Evolutionary conservation across 2,329 filamentous ascomycete species (phyloP), one percentile per base, ranked within the genome.

Genomic region (Rutstroemia sp.): DNA sequence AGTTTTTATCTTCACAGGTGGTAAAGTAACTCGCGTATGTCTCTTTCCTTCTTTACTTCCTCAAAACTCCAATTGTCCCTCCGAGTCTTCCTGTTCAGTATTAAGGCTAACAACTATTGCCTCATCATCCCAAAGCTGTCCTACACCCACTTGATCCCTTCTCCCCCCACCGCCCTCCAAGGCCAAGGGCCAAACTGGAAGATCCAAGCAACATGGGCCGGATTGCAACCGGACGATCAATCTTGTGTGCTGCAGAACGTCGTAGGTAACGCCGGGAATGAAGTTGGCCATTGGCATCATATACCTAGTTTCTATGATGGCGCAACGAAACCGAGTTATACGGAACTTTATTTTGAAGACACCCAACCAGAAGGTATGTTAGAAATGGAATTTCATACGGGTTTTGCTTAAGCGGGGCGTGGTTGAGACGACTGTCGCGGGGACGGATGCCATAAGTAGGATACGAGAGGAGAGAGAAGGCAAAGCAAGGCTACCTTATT

Each of bases 241-340:
- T 73, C 4, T 62, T 64, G 46, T 5, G 53, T 56, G 42, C 39
- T 56, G 7, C 53, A 56, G 10, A 51, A 51, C 30, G 53, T 56
- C n/a, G 25, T 56, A 17, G 53, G 46, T 7, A 56, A 56, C 25
- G 36, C 27, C 2, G 47, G 53, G 2, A 12, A 16, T 8, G 9
- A 51, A 10, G n/a, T 51, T 4, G 53, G 53, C 2, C 6, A 19
- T 16, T 56, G 53, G 53, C 23, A 27, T 51, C 38, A 51, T 44
- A 38, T 56, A 7, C 47, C 47, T 27, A 48, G 51, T 48, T 54
- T 54, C 16, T 54, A 48, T 54, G 16, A 54, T 16, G 51, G 44
- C 6, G 51, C 21, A 23, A 40, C 51, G 19, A 48, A 48, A 14
- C 34, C 51, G 14, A 48, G 44, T 40, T 48, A 34, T 30, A 27